Percentiles rank a stretch among this genome's conserved stretches.
phyloP scores from a whole-genome alignment of 208 protist genomes.

The Leishmania amazonensis region DNA sequence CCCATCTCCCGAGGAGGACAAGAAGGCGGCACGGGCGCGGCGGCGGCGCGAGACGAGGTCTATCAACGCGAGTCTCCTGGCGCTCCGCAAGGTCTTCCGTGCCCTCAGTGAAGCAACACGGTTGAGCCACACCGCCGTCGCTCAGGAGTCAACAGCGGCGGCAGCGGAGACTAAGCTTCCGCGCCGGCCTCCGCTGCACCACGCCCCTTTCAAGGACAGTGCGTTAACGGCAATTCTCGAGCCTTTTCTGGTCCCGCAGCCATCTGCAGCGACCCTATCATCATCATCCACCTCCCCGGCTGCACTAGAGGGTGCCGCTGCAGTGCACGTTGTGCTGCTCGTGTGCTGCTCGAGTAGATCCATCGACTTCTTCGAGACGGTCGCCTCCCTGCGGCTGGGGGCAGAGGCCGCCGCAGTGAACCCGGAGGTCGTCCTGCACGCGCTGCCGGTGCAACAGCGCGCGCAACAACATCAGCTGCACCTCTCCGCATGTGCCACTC shows the following conservation, averaged over 20 bases:
- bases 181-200: conserved; percentile 29
- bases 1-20: conserved; percentile 18
- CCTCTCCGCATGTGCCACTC: neutral
- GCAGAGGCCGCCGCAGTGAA: conserved; percentile 63
- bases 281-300: conserved; percentile 10
- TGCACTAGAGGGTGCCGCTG: neutral
- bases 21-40: conserved; percentile 23
- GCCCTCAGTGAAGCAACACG: conserved; percentile 31
- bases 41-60: conserved; percentile 53
- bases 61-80: conserved; percentile 87
- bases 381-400: conserved; percentile 70
- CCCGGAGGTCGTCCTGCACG: conserved; percentile 33
- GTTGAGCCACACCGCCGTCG: neutral
- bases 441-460: conserved; percentile 34
- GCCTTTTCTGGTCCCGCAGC: conserved; percentile 50
- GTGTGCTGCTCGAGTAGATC: conserved; percentile 75
- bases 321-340: conserved; percentile 25
- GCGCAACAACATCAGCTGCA: conserved; percentile 10
- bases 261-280: conserved; percentile 16
- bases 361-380: conserved; percentile 68
- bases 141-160: neutral
- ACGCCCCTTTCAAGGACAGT: conserved; percentile 76
- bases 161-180: neutral
- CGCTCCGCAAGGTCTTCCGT: conserved; percentile 79
- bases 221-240: conserved; percentile 67